These are phyloP conservation scores for Monosporascus ibericus DNA, from an alignment of 2,329 filamentous ascomycete genomes.

Conservation along the genomic window DNA sequence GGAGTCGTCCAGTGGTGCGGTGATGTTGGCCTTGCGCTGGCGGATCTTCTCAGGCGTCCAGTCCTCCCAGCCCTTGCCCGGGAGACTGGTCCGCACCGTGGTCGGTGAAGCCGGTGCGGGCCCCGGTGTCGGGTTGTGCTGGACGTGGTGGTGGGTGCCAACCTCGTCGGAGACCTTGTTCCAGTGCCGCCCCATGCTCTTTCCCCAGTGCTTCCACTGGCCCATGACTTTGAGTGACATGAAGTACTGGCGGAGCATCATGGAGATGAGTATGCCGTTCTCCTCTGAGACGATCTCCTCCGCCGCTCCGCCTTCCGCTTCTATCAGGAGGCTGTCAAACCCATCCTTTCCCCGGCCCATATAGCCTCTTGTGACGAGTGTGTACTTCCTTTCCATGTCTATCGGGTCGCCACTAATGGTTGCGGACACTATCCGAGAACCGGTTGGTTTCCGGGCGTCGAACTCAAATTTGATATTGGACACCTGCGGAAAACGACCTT, in stretches of 20 bases:
- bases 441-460: conserved; percentile 54
- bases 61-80: conserved; percentile 27
- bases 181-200: conserved; percentile 60
- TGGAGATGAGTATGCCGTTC: conserved; percentile 79
- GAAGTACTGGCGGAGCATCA: conserved; percentile 85
- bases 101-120: conserved; percentile 8
- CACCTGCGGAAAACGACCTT: conserved; percentile 81
- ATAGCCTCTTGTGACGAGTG: conserved; percentile 75
- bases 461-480: conserved; percentile 75
- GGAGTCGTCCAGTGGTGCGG: conserved; percentile 36
- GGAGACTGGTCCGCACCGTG: conserved; percentile 7
- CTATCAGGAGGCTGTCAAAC: conserved; percentile 67
- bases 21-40: conserved; percentile 24
- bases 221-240: conserved; percentile 77
- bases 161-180: conserved; percentile 56
- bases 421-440: conserved; percentile 57
- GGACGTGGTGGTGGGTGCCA: conserved; percentile 40
- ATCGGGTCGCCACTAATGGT: conserved; percentile 56
- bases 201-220: conserved; percentile 68
- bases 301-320: conserved; percentile 68
- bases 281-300: conserved; percentile 80
- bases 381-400: conserved; percentile 59
- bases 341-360: conserved; percentile 88
- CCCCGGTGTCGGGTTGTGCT: conserved; percentile 31
- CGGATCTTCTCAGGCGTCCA: conserved; percentile 32